Evolutionary conservation across 441 rosid species (phyloP).

Genomic region (Oxalis stricta): DNA sequence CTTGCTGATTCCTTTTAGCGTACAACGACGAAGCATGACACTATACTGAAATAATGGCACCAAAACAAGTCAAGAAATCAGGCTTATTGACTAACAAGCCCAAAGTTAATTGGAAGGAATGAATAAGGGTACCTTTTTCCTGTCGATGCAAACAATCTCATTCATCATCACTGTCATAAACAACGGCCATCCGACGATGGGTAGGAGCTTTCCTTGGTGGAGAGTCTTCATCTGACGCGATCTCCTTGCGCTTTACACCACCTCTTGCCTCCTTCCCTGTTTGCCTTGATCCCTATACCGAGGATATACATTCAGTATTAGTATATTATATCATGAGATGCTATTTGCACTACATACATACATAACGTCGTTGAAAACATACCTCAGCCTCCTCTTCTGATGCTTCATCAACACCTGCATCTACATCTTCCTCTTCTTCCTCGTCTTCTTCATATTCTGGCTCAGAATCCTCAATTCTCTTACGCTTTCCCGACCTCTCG

Average conservation of each 20-base stretch:
- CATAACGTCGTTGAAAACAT: conserved; percentile 4
- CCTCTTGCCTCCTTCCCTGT: conserved; percentile 29
- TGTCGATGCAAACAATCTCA: too few species aligned
- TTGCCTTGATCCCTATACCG: conserved; percentile 40
- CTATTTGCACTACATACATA: too few species aligned
- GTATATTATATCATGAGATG: too few species aligned
- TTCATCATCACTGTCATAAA: conserved; percentile 69
- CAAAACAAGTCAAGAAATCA: too few species aligned
- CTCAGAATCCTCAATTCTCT: conserved; percentile 62
- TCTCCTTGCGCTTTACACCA: conserved; percentile 38
- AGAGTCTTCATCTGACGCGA: conserved; percentile 67
- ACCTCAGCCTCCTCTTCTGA: conserved; percentile 85
- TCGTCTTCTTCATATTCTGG: conserved; percentile 73
- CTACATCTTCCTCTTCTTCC: conserved; percentile 57
- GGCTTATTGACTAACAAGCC: too few species aligned
- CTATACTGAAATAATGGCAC: too few species aligned
- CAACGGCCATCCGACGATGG: conserved; percentile 60
- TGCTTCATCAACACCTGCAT: conserved; percentile 36
- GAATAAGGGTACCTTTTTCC: too few species aligned
- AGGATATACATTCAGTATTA: too few species aligned
- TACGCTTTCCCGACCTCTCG: conserved; percentile 43
- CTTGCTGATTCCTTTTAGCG: too few species aligned
- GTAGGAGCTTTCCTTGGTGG: conserved; percentile 52
- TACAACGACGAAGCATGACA: too few species aligned
- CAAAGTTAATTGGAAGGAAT: too few species aligned